phyloP scores from a whole-genome alignment of 2,329 filamentous ascomycete genomes.

The Talaromyces sp. region DNA sequence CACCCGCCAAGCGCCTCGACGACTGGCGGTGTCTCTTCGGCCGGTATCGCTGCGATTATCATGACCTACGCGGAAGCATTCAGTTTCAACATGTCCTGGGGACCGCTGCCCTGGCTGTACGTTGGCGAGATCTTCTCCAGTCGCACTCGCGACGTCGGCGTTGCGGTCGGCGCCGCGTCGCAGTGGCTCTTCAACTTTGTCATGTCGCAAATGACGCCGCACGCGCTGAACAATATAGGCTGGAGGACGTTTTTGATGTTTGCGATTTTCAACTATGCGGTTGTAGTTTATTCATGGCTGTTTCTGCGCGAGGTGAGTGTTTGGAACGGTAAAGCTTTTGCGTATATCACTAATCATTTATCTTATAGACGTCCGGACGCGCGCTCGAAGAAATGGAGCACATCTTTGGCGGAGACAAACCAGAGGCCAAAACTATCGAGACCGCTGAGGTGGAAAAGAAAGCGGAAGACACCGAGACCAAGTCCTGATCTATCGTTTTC shows the following conservation, averaged over 20 bases:
- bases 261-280: conserved; percentile 43
- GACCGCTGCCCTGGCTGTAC: conserved; percentile 32
- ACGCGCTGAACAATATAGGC: conserved; percentile 42
- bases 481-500: neutral
- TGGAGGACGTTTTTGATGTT: conserved; percentile 50
- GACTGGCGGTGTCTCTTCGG: conserved; percentile 25
- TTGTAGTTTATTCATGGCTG: conserved; percentile 41
- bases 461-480: neutral
- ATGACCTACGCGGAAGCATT: conserved; percentile 49
- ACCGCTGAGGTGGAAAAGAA: neutral
- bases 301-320: conserved; percentile 34
- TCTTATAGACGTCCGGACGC: conserved; percentile 35
- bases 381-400: conserved; percentile 42
- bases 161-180: conserved; percentile 29
- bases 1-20: conserved; percentile 34
- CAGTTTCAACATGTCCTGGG: conserved; percentile 36
- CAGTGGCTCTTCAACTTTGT: conserved; percentile 39
- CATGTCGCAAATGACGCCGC: conserved; percentile 34
- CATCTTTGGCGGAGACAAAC: conserved; percentile 24
- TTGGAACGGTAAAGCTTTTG: neutral
- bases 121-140: conserved; percentile 33
- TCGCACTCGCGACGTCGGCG: conserved; percentile 29
- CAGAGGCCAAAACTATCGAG: conserved; percentile 12
- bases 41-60: conserved; percentile 44
- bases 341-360: neutral